Base-by-base conservation (phyloP, 2,329 filamentous ascomycete genomes). In the Chaetomiaceae sp. region DNA sequence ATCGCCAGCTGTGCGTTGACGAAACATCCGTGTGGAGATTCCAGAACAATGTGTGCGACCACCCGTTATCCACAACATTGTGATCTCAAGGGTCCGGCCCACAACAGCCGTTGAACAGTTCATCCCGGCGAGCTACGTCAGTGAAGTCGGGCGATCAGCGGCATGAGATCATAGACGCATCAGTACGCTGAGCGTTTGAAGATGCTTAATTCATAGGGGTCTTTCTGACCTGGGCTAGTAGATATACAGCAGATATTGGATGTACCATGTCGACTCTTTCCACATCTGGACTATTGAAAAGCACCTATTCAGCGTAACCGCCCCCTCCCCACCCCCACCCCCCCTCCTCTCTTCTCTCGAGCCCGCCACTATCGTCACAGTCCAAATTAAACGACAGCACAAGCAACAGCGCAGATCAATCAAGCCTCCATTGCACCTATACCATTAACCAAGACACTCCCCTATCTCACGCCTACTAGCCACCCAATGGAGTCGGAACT, bases 231-330 rank as follows among this genome's bases (percentile, higher is more conserved):
- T 18, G 6, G 4, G 9, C 12, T 30, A 29, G 19, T 14, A 37
- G 14, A 20, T 7, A 15, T 27, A 30, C 27, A 19, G 12, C n/a
- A 26, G 26, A 38, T 32, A 35, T 26, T 42, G 32, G 1, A 49
- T 50, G 49, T 42, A 54, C 9, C 47, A 50, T 19, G 17, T 52
- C 32, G 47, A 54, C 36, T 24, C 48, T n/a, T 49, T 46, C 44
- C 49, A 54, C 34, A 38, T 51, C 35, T 52, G 49, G 47, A 45
- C 50, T 14, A 18, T 33, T 11, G 32, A 40, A 17, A 15, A 19
- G 10, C 37, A 32, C 11, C 37, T 18, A 22, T 35, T 30, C 45
- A 24, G 33, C 39, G 26, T 17, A 35, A 38, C 3, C 41, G 26
- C 2, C 24, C 7, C 32, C 10, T n/a, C n/a, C n/a, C n/a, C n/a